These are phyloP conservation scores for Aurantiochytrium sp. DNA, from an alignment of 108 stramenopile genomes.

Conservation along the genomic window DNA sequence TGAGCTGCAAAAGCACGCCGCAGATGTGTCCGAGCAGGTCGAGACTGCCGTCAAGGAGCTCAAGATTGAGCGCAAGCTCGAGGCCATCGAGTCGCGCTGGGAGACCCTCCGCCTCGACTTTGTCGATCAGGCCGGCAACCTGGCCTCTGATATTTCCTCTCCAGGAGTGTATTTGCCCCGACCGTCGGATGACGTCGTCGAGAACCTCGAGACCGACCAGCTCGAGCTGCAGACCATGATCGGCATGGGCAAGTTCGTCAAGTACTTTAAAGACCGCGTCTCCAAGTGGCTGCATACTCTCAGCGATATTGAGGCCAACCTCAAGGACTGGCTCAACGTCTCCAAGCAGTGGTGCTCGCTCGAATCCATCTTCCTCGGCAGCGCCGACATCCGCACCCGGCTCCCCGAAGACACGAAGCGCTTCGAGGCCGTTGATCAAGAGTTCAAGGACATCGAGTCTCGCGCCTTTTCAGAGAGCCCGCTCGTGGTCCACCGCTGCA, in stretches of 20 bases:
- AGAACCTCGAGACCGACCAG: constrained; percentile 75
- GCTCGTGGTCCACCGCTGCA: constrained; percentile 70
- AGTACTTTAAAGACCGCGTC: constrained; percentile 76
- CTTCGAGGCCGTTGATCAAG: constrained; percentile 78
- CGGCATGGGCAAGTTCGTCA: constrained; percentile 84
- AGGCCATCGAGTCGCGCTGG: constrained; percentile 71
- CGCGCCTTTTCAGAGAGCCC: constrained; percentile 66
- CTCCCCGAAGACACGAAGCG: constrained; percentile 84
- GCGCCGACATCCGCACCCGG: constrained; percentile 78
- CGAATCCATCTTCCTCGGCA: constrained; percentile 78
- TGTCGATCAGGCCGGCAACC: constrained; percentile 49
- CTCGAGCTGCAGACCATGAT: constrained; percentile 83
- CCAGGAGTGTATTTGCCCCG: constrained; percentile 56
- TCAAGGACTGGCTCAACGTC: constrained; percentile 72
- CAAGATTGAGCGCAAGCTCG: constrained; percentile 80
- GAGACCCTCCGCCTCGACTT: constrained; percentile 67
- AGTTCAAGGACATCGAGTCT: constrained; percentile 83
- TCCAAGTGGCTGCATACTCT: constrained; percentile 71
- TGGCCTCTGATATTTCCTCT: constrained; percentile 49
- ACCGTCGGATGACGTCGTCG: constrained; percentile 75
- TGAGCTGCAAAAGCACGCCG: constrained; percentile 68
- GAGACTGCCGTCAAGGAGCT: constrained; percentile 80
- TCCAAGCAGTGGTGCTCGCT: constrained; percentile 73
- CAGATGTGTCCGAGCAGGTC: constrained; percentile 73
- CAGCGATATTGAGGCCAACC: constrained; percentile 70